Evolutionary conservation across 2,329 filamentous ascomycete species (phyloP).

Genomic region (Claviceps capensis): DNA sequence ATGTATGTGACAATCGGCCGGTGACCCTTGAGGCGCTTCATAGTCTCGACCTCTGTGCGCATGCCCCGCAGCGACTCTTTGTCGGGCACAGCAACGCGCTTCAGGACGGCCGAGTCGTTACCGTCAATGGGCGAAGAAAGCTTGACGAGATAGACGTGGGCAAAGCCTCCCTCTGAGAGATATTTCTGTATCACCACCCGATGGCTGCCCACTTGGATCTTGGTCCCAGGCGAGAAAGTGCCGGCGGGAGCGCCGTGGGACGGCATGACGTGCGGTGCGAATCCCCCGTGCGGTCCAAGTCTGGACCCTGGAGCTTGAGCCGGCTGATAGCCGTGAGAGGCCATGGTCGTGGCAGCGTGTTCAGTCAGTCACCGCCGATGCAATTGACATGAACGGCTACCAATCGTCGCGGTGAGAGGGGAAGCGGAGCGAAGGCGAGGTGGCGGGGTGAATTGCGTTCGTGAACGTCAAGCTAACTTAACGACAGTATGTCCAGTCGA

Average conservation of each 20-base stretch:
- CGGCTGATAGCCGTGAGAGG: slow-evolving; percentile 23
- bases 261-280: slow-evolving; percentile 22
- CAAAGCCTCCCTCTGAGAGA: slow-evolving; percentile 94
- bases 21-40: slow-evolving; percentile 98
- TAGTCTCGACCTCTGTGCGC: slow-evolving; percentile 97
- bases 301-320: slow-evolving; percentile 14
- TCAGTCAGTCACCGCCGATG: not conserved
- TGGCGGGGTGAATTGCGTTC: not conserved
- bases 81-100: slow-evolving; percentile 91
- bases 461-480: not conserved
- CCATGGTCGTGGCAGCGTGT: slow-evolving; percentile 14
- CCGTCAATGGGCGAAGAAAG: slow-evolving; percentile 64
- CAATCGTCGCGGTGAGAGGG: not conserved
- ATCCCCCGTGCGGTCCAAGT: slow-evolving; percentile 28
- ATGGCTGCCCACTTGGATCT: slow-evolving; percentile 90
- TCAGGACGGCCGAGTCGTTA: slow-evolving; percentile 72
- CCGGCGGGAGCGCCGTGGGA: slow-evolving; percentile 44
- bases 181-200: slow-evolving; percentile 93
- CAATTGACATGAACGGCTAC: too few relatives aligned
- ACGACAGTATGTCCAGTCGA: not conserved
- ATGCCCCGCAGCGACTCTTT: slow-evolving; percentile 90
- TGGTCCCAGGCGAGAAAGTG: slow-evolving; percentile 85
- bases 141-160: slow-evolving; percentile 93
- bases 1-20: slow-evolving; percentile 94
- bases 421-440: not conserved